phyloP scores from a whole-genome alignment of 345 rosid genomes.

The Lumnitzera racemosa region DNA sequence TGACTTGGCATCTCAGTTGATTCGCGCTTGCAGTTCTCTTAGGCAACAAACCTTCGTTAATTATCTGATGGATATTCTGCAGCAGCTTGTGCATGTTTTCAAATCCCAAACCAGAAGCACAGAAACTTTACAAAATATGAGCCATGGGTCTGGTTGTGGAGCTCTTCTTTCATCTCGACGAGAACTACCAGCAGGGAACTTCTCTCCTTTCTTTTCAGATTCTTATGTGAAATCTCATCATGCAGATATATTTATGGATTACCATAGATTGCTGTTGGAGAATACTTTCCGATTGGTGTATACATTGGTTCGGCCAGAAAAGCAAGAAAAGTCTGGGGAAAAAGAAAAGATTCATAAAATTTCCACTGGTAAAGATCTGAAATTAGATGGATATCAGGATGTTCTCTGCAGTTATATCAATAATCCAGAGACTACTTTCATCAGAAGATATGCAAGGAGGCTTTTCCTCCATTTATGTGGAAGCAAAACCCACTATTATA shows the following conservation, averaged over 20 bases:
- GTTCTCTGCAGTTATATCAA: conserved; percentile 94
- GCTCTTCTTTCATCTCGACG: conserved; percentile 79
- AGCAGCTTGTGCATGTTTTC: conserved; percentile 79
- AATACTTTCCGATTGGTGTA: conserved; percentile 88
- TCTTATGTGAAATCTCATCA: conserved; percentile 92
- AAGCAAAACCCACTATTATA: conserved; percentile 93
- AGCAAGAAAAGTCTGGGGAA: conserved; percentile 89
- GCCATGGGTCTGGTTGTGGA: conserved; percentile 90
- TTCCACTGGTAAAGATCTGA: conserved; percentile 69
- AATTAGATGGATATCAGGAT: conserved; percentile 94
- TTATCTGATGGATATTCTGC: conserved; percentile 93
- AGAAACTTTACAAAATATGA: conserved; percentile 53
- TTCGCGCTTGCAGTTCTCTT: conserved; percentile 72
- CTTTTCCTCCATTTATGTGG: conserved; percentile 95
- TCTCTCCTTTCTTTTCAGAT: conserved; percentile 97
- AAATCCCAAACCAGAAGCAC: conserved; percentile 57
- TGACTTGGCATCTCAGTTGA: conserved; percentile 76
- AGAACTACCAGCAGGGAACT: conserved; percentile 91
- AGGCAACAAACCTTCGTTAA: conserved; percentile 81
- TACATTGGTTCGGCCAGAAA: conserved; percentile 94
- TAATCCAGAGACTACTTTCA: conserved; percentile 89
- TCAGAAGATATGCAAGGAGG: conserved; percentile 96
- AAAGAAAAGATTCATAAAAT: conserved; percentile 67
- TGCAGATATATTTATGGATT: conserved; percentile 79
- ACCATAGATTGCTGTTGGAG: conserved; percentile 82